Evolutionary conservation across 1,284 basidiomycete species (phyloP).

Genomic region (Ceratobasidium sp.): DNA sequence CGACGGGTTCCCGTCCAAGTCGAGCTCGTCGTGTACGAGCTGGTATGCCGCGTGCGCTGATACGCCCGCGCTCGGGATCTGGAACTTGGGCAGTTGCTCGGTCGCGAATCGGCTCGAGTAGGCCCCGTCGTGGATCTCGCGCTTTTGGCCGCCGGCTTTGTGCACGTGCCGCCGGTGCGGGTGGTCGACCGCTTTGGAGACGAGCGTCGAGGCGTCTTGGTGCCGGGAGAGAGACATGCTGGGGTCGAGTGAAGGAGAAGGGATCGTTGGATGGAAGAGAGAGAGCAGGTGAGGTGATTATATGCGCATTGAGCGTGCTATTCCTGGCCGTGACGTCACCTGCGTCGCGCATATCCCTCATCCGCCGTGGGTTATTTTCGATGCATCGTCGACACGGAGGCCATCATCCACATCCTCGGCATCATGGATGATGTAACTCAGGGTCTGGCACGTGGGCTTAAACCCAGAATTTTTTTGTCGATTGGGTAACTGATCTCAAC

Average conservation of each 20-base stretch:
- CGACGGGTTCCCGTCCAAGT: slow-evolving; percentile 82
- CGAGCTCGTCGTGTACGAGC: slow-evolving; percentile 87
- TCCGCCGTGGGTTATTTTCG: slow-evolving; percentile 17
- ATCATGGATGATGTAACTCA: slow-evolving; percentile 11
- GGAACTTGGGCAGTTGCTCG: slow-evolving; percentile 72
- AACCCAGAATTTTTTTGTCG: not conserved
- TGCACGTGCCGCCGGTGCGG: slow-evolving; percentile 40
- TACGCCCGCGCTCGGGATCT: slow-evolving; percentile 73
- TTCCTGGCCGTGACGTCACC: slow-evolving; percentile 17
- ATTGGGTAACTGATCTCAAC: not conserved
- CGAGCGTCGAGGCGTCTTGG: slow-evolving; percentile 42
- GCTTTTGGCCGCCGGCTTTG: not conserved
- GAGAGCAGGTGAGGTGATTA: not conserved
- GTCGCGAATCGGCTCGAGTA: slow-evolving; percentile 45
- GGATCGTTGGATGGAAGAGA: not conserved
- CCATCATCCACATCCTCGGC: slow-evolving; percentile 12
- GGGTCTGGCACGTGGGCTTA: slow-evolving; percentile 30
- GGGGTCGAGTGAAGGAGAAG: no score
- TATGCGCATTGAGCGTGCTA: slow-evolving; percentile 15
- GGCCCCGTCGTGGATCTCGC: slow-evolving; percentile 46
- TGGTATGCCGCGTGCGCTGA: slow-evolving; percentile 76
- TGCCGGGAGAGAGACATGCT: slow-evolving; percentile 43
- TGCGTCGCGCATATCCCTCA: not conserved
- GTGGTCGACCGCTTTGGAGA: slow-evolving; percentile 45
- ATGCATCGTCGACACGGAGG: slow-evolving; percentile 16